These are phyloP conservation scores for Acanthochlamys bracteata DNA, from an alignment of 106 monocot species.

Conservation along the genomic window DNA sequence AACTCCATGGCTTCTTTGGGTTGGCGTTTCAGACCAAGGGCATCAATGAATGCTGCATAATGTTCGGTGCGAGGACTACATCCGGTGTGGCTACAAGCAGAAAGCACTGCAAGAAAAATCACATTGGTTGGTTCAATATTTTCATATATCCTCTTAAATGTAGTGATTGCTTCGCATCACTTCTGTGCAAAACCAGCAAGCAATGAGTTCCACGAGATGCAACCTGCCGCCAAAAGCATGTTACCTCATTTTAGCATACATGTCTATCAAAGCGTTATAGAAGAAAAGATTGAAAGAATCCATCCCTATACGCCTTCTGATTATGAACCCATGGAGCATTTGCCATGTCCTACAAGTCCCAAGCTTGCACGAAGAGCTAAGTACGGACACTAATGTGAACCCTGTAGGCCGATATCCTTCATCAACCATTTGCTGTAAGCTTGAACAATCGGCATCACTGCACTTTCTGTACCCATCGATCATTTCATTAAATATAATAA, in stretches of 20 bases:
- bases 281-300: constrained; percentile 25
- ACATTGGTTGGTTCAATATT: constrained; percentile 38
- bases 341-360: constrained; percentile 35
- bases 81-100: constrained; percentile 62
- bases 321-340: constrained; percentile 32
- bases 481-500: constrained; percentile 38
- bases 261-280: constrained; percentile 52
- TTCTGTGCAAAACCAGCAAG: constrained; percentile 53
- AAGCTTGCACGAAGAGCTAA: constrained; percentile 46
- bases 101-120: constrained; percentile 52
- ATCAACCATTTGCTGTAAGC: constrained; percentile 44
- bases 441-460: constrained; percentile 22
- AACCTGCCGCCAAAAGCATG: constrained; percentile 27
- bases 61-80: constrained; percentile 48
- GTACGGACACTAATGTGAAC: constrained; percentile 48
- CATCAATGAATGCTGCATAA: constrained; percentile 48
- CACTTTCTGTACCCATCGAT: constrained; percentile 66
- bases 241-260: constrained; percentile 76
- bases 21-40: constrained; percentile 33
- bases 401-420: constrained; percentile 25
- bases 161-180: constrained; percentile 31
- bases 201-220: constrained; percentile 64
- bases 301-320: constrained; percentile 13
- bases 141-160: constrained; percentile 31
- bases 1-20: constrained; percentile 44